These are phyloP conservation scores for Plasmodiophora brassicae DNA, from an alignment of 208 protist genomes.

Conservation along the genomic window DNA sequence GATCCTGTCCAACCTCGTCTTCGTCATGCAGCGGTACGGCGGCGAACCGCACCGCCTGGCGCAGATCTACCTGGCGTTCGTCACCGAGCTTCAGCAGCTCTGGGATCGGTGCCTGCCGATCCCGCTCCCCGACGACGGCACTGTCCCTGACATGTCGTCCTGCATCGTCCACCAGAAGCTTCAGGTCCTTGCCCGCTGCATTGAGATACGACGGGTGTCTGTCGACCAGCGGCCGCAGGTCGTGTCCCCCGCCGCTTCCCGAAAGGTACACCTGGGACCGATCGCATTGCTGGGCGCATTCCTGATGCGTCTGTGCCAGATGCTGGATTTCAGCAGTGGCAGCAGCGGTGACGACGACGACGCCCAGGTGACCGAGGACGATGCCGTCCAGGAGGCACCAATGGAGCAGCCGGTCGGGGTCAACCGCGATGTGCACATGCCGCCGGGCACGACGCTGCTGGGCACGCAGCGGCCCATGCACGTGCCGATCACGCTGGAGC, in stretches of 20 bases:
- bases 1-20: background rate
- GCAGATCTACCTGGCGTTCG: background rate
- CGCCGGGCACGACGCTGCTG: background rate
- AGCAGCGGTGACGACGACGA: background rate
- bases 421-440: background rate
- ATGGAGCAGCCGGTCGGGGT: background rate
- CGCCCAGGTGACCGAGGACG: background rate
- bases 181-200: background rate
- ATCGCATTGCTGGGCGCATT: background rate
- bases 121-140: background rate
- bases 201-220: background rate
- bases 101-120: background rate
- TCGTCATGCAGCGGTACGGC: background rate
- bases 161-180: constrained; percentile 21
- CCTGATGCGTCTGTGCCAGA: background rate
- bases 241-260: background rate
- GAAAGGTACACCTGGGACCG: background rate
- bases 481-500: constrained; percentile 6
- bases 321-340: background rate
- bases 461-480: background rate
- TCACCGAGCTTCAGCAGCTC: background rate
- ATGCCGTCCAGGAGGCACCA: background rate
- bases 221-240: background rate
- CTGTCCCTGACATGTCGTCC: background rate
- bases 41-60: background rate